phyloP scores from a whole-genome alignment of 805 yeast genomes.

The Candida hungchunana region DNA sequence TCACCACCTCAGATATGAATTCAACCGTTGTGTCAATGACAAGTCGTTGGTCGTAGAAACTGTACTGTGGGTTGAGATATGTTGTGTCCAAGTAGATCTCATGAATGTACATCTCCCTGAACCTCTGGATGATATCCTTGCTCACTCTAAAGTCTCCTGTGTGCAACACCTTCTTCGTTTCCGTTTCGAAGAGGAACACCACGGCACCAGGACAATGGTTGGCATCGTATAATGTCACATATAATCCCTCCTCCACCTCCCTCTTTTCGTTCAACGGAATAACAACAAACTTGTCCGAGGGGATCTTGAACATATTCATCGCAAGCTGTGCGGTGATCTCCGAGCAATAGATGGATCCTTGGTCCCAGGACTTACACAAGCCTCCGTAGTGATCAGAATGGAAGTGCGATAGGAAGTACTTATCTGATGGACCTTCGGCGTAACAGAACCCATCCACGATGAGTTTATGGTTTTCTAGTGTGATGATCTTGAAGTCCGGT shows the following conservation, averaged over 20 bases:
- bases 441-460: conserved; percentile 68
- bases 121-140: conserved; percentile 31
- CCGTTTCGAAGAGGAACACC: conserved; percentile 60
- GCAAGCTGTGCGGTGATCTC: conserved; percentile 43
- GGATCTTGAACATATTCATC: conserved; percentile 53
- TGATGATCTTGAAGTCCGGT: conserved; percentile 51
- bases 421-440: conserved; percentile 39
- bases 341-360: conserved; percentile 71
- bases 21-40: conserved; percentile 61
- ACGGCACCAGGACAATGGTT: conserved; percentile 98
- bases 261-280: conserved; percentile 34
- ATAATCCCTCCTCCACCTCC: conserved; percentile 33
- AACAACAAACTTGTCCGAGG: conserved; percentile 35
- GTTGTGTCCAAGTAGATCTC: conserved; percentile 86
- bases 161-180: conserved; percentile 48
- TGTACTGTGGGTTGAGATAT: conserved; percentile 68
- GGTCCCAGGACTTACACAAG: conserved; percentile 68
- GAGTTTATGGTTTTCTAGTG: conserved; percentile 37
- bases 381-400: conserved; percentile 97
- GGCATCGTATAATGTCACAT: conserved; percentile 70
- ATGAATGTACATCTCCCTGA: conserved; percentile 37
- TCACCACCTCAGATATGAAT: conserved; percentile 31
- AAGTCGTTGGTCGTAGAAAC: conserved; percentile 71
- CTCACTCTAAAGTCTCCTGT: conserved; percentile 92
- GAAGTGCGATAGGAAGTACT: conserved; percentile 74